phyloP scores from a whole-genome alignment of 257 asterid species.

The Solanum appendiculatum region DNA sequence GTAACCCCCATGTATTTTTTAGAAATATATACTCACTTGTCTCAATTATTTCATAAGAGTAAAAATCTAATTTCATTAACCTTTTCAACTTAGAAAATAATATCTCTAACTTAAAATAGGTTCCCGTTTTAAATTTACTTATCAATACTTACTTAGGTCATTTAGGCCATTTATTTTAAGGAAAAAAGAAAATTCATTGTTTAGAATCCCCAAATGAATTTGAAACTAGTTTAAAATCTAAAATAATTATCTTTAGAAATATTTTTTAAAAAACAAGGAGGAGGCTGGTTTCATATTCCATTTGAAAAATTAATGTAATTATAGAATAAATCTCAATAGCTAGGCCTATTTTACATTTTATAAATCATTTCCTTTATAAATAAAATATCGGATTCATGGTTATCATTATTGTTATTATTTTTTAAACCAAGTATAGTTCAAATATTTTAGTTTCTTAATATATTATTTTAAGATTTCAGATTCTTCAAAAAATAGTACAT shows the following conservation, averaged over 20 bases:
- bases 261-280: too few species aligned
- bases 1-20: too few species aligned
- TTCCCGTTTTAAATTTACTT: too few species aligned
- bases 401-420: neutral
- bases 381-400: neutral
- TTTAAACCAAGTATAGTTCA: too few species aligned
- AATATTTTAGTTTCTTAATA: too few species aligned
- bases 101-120: neutral
- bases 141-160: neutral
- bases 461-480: too few species aligned
- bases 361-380: too few species aligned
- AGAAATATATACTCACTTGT: too few species aligned
- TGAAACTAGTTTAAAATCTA: neutral
- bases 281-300: neutral
- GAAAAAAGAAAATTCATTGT: neutral
- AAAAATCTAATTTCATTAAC: neutral
- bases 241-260: too few species aligned
- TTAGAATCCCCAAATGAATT: too few species aligned
- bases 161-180: neutral
- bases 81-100: too few species aligned
- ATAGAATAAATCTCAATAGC: neutral
- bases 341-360: neutral
- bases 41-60: neutral
- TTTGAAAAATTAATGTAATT: neutral
- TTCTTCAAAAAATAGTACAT: too few species aligned